Percentiles rank a stretch among this genome's conserved stretches.
phyloP scores from a whole-genome alignment of 345 rosid genomes.

The Excoecaria cochinchinensis region DNA sequence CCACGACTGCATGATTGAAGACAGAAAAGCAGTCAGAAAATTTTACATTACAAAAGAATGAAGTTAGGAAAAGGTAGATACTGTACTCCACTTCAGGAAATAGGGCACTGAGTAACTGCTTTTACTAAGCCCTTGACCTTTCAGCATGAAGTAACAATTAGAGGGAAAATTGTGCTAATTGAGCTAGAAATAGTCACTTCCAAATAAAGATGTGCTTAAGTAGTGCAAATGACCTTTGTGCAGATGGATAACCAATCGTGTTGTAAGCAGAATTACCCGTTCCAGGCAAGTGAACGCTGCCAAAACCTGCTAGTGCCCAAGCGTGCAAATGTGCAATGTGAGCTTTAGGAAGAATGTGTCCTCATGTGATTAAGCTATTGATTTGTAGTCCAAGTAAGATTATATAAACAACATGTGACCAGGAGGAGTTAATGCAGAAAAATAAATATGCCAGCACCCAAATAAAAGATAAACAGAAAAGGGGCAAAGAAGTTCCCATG shows the following conservation, averaged over 20 bases:
- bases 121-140: constrained; percentile 36
- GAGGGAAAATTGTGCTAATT: constrained; percentile 38
- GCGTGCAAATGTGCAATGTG: constrained; percentile 96
- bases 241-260: constrained; percentile 88
- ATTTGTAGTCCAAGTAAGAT: constrained; percentile 36
- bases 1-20: constrained; percentile 47
- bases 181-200: constrained; percentile 36
- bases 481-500: constrained; percentile 11
- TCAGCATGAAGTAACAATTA: constrained; percentile 30
- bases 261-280: constrained; percentile 80
- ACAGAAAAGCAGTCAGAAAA: constrained; percentile 12
- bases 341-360: constrained; percentile 63
- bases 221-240: constrained; percentile 95
- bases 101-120: constrained; percentile 37
- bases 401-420: constrained; percentile 27
- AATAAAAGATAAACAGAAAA: constrained; percentile 14
- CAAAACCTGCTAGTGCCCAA: constrained; percentile 96
- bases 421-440: constrained; percentile 12
- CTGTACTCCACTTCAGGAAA: constrained; percentile 29
- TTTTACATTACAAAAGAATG: not conserved
- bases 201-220: constrained; percentile 61
- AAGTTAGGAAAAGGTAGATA: constrained; percentile 20
- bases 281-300: constrained; percentile 92
- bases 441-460: constrained; percentile 10
- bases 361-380: constrained; percentile 45